Evolutionary conservation across 352 stramenopile species (phyloP).

Genomic region (Thalassiosira oceanica): DNA sequence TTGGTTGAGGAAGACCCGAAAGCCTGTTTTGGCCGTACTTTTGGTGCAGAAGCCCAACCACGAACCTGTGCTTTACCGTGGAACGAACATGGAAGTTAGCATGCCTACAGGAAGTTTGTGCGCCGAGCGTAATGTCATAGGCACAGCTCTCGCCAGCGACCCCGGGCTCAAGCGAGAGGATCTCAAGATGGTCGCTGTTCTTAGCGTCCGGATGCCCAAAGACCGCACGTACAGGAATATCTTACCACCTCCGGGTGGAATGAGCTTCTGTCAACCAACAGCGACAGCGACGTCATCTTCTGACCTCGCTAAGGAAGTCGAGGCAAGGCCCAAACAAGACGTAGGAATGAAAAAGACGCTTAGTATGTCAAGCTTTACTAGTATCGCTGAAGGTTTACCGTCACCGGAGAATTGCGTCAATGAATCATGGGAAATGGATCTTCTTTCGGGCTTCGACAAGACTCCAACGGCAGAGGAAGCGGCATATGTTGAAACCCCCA

Average conservation of each 20-base stretch:
- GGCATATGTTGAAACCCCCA: too few relatives aligned
- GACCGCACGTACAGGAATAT: conserved; percentile 1
- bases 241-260: conserved; percentile 6
- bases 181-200: conserved; percentile 93
- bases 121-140: conserved; percentile 97
- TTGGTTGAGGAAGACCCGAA: conserved; percentile 97
- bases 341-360: conserved; percentile 16
- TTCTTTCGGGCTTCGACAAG: too few relatives aligned
- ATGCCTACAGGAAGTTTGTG: conserved; percentile 95
- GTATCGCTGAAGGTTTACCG: conserved; percentile 34
- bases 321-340: conserved; percentile 38
- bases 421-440: conserved; percentile 34
- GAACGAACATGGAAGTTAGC: conserved; percentile 98
- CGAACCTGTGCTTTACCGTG: conserved; percentile 87
- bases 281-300: conserved; percentile 6
- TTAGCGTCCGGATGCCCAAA: conserved; percentile 79
- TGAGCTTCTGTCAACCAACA: conserved; percentile 19
- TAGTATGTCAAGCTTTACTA: conserved; percentile 51
- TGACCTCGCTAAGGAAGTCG: conserved; percentile 30
- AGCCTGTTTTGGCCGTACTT: conserved; percentile 96
- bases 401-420: neutral
- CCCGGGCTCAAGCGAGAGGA: conserved; percentile 88
- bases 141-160: conserved; percentile 92
- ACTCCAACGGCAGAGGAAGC: too few relatives aligned
- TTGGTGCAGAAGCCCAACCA: conserved; percentile 87